These are phyloP conservation scores for Pueraria montana DNA, from an alignment of 306 rosid genomes.

Conservation along the genomic window DNA sequence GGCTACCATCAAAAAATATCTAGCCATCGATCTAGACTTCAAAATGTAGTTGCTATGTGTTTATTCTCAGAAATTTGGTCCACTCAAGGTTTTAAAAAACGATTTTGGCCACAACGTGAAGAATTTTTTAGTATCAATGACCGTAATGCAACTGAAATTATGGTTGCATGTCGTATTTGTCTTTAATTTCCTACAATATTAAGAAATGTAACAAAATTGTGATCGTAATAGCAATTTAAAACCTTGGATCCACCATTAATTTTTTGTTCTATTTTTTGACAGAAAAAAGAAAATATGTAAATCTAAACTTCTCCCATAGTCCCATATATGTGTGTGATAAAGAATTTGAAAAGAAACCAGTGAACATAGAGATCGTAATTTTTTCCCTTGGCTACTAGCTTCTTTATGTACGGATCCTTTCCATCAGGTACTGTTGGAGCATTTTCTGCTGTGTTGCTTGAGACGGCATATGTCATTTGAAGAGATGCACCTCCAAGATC, in stretches of 20 bases:
- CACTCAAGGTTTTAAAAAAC: too few relatives aligned
- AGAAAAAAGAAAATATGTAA: background rate
- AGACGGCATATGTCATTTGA: slow-evolving; percentile 90
- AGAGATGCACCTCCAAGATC: slow-evolving; percentile 97
- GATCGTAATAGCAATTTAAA: too few relatives aligned
- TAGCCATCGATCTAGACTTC: background rate
- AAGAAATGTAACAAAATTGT: too few relatives aligned
- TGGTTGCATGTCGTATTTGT: too few relatives aligned
- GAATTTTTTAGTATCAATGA: too few relatives aligned
- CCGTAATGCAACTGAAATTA: too few relatives aligned
- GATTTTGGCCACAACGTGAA: too few relatives aligned
- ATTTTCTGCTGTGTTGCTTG: slow-evolving; percentile 62
- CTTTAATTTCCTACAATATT: too few relatives aligned
- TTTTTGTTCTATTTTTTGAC: background rate
- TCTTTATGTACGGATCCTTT: slow-evolving; percentile 67
- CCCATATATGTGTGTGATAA: background rate
- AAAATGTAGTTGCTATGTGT: background rate
- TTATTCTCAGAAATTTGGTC: too few relatives aligned
- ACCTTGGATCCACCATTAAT: too few relatives aligned
- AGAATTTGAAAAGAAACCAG: slow-evolving; percentile 56
- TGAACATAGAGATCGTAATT: slow-evolving; percentile 81
- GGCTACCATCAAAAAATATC: background rate
- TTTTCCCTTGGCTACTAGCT: slow-evolving; percentile 66
- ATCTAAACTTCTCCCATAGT: background rate
- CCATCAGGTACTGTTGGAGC: slow-evolving; percentile 65